Evolutionary conservation across 192 early-diverging fungal genomes (phyloP), one percentile per base, ranked within the genome.

Genomic region (Entomortierella lignicola): DNA sequence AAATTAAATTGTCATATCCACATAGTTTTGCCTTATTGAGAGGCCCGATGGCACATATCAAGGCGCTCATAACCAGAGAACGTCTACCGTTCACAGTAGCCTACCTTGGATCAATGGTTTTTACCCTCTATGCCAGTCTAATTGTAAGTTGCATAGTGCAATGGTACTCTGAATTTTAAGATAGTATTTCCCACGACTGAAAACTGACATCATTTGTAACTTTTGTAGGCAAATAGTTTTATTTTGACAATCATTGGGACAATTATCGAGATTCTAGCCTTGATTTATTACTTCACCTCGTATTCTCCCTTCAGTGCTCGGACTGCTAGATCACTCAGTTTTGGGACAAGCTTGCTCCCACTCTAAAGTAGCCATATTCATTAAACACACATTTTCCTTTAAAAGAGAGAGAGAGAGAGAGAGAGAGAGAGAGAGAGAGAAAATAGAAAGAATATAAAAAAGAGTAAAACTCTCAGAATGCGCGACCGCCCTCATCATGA

Each of bases 101-200:
- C 10, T 98, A 97, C 68, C 75, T 97, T 50, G 91, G 89, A 20
- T 92, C 92, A 23, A 91, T 99, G 86, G 77, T 85, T 31, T 79
- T 94, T 50, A 96, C 95, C 6, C 85, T 99, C 61, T 97, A 94
- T 63, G 92, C 91, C 77, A 91, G 93, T 30, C 67, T 96, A 18
- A 87, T 87, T 44, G 90, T 92, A 89, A 86, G 44, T 15, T 20
- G 20, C 20, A 4, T 47, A 10, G 39, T n/a, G 39, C 44, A 15
- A 47, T 12, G 44, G 39, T 47, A 15, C 17, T 47, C 17, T 47
- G 12, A 15, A n/a, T 47, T 47, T 4, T 47, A 20, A 20, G 5
- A 2, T 11, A 15, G 17, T 47, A 15, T 47, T 51, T 26, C 34
- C 34, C 34, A 37, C 34, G 34, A 37, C 4, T 37, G 34, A 37